These are phyloP conservation scores for Cordyceps militaris DNA, from an alignment of 2,329 filamentous ascomycete species.

Conservation along the genomic window DNA sequence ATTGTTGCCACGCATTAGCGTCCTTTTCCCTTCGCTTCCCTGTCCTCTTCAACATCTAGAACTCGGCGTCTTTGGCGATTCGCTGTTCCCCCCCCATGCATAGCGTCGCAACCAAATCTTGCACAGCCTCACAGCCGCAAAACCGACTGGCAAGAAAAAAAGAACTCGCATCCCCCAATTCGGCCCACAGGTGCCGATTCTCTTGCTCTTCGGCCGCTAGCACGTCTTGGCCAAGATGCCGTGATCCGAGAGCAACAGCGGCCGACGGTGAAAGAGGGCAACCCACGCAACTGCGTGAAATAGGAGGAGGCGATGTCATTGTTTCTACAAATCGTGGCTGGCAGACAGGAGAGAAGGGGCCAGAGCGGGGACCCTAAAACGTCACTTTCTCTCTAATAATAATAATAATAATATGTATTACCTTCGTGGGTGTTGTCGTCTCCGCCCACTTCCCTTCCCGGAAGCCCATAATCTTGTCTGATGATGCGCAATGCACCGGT, in stretches of 20 bases:
- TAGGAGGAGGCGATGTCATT: not conserved
- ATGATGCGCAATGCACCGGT: not conserved
- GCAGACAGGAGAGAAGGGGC: not conserved
- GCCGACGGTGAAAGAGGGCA: not conserved
- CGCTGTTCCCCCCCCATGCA: not conserved
- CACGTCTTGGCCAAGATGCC: constrained; percentile 11
- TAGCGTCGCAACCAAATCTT: not conserved
- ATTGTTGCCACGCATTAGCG: constrained; percentile 2
- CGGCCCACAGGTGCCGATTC: constrained; percentile 6
- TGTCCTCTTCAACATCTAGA: not conserved
- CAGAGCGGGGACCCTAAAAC: constrained; percentile 2
- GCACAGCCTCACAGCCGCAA: not conserved
- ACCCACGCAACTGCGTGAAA: not conserved
- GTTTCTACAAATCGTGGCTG: not conserved
- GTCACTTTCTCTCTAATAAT: constrained; percentile 1
- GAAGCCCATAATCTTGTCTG: not conserved
- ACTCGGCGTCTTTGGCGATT: not conserved
- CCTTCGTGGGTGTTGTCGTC: not conserved
- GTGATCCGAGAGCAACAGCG: constrained; percentile 5
- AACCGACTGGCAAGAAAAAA: not conserved
- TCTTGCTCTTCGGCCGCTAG: constrained; percentile 1
- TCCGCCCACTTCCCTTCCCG: not conserved
- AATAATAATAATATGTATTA: not conserved
- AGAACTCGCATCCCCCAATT: not conserved
- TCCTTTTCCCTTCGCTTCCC: not conserved